phyloP scores from a whole-genome alignment of 352 stramenopile genomes.

The Phytophthora aleatoria region DNA sequence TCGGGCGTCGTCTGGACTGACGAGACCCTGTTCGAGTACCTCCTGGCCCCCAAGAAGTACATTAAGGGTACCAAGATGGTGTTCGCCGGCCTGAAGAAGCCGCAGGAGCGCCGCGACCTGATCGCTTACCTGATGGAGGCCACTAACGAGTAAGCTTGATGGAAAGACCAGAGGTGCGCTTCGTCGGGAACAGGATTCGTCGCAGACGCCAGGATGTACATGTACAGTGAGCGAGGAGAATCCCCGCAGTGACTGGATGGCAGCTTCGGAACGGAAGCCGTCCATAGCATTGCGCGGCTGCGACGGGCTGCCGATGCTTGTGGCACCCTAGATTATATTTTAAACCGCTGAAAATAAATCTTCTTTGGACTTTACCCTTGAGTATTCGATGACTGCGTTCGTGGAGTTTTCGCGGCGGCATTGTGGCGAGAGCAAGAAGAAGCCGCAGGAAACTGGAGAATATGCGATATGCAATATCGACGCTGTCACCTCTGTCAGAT shows the following conservation, averaged over 20 bases:
- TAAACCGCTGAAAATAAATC: slow-evolving; percentile 27
- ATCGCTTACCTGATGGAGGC: slow-evolving; percentile 98
- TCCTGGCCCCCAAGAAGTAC: slow-evolving; percentile 99
- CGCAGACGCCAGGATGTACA: slow-evolving; percentile 11
- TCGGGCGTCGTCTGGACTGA: slow-evolving; percentile 96
- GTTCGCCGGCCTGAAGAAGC: slow-evolving; percentile 99
- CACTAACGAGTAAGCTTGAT: slow-evolving; percentile 30
- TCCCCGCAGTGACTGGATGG: not conserved
- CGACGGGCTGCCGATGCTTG: slow-evolving; percentile 5
- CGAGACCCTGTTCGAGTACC: slow-evolving; percentile 98
- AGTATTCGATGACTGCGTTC: not conserved
- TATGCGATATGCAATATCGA: slow-evolving; percentile 14
- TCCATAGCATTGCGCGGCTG: not conserved
- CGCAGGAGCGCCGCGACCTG: slow-evolving; percentile 95
- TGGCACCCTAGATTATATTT: slow-evolving; percentile 45
- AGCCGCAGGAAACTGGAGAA: not conserved
- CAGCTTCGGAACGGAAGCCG: not conserved
- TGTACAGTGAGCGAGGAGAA: slow-evolving; percentile 5
- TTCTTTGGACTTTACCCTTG: slow-evolving; percentile 15
- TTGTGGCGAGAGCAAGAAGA: not conserved
- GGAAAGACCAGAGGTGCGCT: slow-evolving; percentile 10
- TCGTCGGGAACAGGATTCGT: slow-evolving; percentile 4
- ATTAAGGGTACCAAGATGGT: slow-evolving; percentile 99
- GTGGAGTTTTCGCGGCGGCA: not conserved
- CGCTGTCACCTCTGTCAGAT: not conserved